Conservation (phyloP, 2,329 filamentous ascomycete genomes). For the Raffaelea deltoideospora region DNA sequence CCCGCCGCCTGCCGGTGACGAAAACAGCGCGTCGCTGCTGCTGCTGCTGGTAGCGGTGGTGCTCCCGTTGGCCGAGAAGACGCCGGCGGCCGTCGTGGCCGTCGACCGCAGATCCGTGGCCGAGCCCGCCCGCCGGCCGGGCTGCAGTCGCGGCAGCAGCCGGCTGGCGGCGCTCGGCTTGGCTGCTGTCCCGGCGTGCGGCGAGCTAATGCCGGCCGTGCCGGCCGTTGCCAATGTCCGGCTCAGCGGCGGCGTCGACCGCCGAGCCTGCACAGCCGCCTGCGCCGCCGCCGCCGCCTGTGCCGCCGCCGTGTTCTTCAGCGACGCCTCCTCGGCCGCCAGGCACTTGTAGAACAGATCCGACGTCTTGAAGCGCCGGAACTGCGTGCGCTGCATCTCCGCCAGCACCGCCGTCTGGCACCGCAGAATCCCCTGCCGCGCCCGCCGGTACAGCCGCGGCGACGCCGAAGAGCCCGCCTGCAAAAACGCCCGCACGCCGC, state of each 20-base stretch:
- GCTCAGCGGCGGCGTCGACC: not conserved
- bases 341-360: constrained; percentile 95
- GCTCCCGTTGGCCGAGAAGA: constrained; percentile 15
- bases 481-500: constrained; percentile 62
- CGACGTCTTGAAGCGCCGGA: constrained; percentile 76
- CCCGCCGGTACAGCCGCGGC: constrained; percentile 66
- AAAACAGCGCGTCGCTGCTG: constrained; percentile 1
- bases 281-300: constrained; percentile 7
- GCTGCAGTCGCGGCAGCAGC: not conserved
- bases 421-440: constrained; percentile 64
- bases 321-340: constrained; percentile 63
- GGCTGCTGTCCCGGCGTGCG: not conserved
- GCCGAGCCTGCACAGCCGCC: not conserved
- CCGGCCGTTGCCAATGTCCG: not conserved
- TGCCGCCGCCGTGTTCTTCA: constrained; percentile 5
- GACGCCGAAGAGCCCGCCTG: constrained; percentile 63
- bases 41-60: not conserved
- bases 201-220: no score
- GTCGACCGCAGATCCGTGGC: constrained; percentile 28
- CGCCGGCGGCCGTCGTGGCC: constrained; percentile 22
- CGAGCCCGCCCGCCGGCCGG: constrained; percentile 27
- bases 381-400: constrained; percentile 67
- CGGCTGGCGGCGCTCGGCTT: constrained; percentile 1
- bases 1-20: not conserved
- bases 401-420: constrained; percentile 75